phyloP scores from a whole-genome alignment of 495 filamentous ascomycete species.

The Trichoderma orchidacearum region DNA sequence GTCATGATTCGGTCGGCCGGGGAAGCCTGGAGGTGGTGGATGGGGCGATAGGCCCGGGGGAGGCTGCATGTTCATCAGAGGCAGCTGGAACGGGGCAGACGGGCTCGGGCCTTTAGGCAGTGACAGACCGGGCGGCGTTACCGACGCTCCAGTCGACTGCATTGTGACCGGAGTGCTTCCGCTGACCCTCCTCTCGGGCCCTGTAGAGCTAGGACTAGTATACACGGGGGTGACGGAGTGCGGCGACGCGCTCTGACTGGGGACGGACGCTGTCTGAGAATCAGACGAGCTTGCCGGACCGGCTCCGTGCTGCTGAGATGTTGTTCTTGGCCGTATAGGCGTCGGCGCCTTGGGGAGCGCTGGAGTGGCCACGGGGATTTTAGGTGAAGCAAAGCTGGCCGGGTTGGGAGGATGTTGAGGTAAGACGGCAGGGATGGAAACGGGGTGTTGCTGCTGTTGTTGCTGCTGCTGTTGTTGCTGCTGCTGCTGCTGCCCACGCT shows the following conservation, averaged over 20 bases:
- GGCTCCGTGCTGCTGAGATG: conserved; percentile 69
- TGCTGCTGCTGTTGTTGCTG: not conserved
- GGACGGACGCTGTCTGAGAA: conserved; percentile 30
- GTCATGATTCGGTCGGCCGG: conserved; percentile 34
- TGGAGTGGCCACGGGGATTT: conserved; percentile 63
- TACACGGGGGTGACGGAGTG: conserved; percentile 42
- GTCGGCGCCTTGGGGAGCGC: conserved; percentile 72
- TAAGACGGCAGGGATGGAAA: conserved; percentile 38
- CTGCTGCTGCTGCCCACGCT: not conserved
- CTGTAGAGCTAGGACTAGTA: conserved; percentile 39
- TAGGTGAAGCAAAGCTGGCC: conserved; percentile 54
- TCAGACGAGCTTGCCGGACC: conserved; percentile 46
- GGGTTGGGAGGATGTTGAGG: conserved; percentile 21
- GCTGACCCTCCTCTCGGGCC: conserved; percentile 27
- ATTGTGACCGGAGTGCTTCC: conserved; percentile 1
- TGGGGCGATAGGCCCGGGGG: conserved; percentile 41
- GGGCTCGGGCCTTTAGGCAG: conserved; percentile 6
- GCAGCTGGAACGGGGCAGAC: conserved; percentile 6
- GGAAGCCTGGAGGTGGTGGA: conserved; percentile 21
- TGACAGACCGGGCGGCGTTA: conserved; percentile 8
- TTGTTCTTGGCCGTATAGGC: conserved; percentile 58
- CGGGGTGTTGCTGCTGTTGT: conserved; percentile 21
- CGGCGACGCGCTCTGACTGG: conserved; percentile 56
- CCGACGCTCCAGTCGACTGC: not conserved
- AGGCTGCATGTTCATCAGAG: conserved; percentile 28